These are phyloP conservation scores for Barnettozyma vustinii DNA, from an alignment of 805 yeast species.

Conservation along the genomic window DNA sequence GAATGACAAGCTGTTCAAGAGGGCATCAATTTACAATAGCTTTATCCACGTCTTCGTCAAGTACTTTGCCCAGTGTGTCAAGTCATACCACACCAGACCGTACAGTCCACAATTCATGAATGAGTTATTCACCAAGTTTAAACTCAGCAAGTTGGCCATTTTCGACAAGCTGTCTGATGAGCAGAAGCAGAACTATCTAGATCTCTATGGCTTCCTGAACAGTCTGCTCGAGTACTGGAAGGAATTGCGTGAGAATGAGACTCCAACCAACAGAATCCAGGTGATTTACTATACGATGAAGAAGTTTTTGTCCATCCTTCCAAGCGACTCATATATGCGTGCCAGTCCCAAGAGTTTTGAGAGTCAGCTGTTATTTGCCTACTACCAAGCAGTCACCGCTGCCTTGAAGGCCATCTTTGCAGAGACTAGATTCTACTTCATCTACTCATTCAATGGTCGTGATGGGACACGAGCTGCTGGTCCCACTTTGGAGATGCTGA, in stretches of 20 bases:
- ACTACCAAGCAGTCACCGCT: slow-evolving; percentile 30
- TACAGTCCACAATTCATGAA: slow-evolving; percentile 25
- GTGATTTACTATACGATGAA: slow-evolving; percentile 23
- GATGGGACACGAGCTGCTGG: slow-evolving; percentile 27
- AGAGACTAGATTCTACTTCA: slow-evolving; percentile 31
- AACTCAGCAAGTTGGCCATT: slow-evolving; percentile 14
- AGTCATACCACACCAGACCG: slow-evolving; percentile 28
- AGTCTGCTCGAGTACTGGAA: slow-evolving; percentile 16
- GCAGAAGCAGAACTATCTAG: slow-evolving; percentile 14
- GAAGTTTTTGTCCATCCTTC: slow-evolving; percentile 19
- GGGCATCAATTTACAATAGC: slow-evolving; percentile 18
- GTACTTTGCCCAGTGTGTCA: slow-evolving; percentile 28
- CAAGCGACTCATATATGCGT: slow-evolving; percentile 14
- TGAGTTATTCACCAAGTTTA: slow-evolving; percentile 25
- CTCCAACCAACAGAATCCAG: slow-evolving; percentile 19
- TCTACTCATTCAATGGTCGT: slow-evolving; percentile 32
- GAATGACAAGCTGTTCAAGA: slow-evolving; percentile 12
- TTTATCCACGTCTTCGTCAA: slow-evolving; percentile 20
- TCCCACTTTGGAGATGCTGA: slow-evolving; percentile 9
- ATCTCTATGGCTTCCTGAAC: slow-evolving; percentile 13
- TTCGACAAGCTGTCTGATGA: slow-evolving; percentile 11
- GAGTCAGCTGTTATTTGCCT: slow-evolving; percentile 24
- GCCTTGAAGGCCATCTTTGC: slow-evolving; percentile 32
- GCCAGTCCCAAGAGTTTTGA: slow-evolving; percentile 9
- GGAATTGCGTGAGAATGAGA: slow-evolving; percentile 3